Base-by-base conservation (phyloP, 2,329 filamentous ascomycete species). In the Pseudogymnoascus sp. region DNA sequence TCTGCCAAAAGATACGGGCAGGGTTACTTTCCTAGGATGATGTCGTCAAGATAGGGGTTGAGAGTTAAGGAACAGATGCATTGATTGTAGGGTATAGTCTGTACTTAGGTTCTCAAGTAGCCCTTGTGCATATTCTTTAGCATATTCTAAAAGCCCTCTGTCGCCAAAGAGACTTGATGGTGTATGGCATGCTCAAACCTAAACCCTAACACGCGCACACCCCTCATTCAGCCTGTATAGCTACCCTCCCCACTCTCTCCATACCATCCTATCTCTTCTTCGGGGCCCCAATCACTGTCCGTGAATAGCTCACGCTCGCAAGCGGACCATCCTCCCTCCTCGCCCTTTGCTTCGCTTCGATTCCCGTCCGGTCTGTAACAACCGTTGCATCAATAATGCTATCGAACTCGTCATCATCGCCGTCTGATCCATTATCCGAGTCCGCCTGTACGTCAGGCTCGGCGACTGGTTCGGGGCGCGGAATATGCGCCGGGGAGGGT, bases 351-450 rank as follows among this genome's bases (percentile, higher is more conserved):
- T 84, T 86, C 1, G 84, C 82, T 42, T 81, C 78, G 50, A 89
- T 87, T 0, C 93, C 93, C 11, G 89, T 90, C 63, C 88, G 85
- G 74, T 97, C 93, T 0, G 93, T 97, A 17, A 96, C 85, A 0
- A 91, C 91, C 2, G 91, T 93, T 0, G 95, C 93, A 69, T 93
- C 86, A 72, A 97, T 96, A 75, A 99, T 96, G 68, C 88, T 88
- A 72, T 97, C 93, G 72, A 97, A 96, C 60, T 91, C 88, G 57
- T 89, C 89, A 62, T 95, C 88, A 59, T 74, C 71, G 4, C 63
- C 74, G 6, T 61, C 59, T 4, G 33, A 40, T 31, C 78, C 83
- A 63, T 88, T 84, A 66, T 91, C 89, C 3, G 87, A 90, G 65
- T 89, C 89, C 1, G 89, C 87, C 71, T 89, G 85, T 2, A 83